Evolutionary conservation across 768 basidiomycete species (phyloP).

Genomic region (Mycena polygramma): DNA sequence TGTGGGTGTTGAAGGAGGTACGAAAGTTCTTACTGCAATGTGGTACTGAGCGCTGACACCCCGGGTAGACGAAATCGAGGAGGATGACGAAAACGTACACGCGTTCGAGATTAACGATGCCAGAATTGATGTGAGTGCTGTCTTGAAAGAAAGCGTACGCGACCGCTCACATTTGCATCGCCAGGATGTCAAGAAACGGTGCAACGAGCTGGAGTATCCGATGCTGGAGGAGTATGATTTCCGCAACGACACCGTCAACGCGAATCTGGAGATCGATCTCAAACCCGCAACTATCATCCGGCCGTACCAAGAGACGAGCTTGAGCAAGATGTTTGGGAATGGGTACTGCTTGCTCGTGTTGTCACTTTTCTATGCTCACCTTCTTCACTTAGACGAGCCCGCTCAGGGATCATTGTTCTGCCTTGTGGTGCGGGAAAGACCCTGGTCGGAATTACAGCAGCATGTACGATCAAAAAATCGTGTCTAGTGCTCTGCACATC

Average conservation of each 20-base stretch:
- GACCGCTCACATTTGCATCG: background rate
- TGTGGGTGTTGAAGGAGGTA: slow-evolving; percentile 93
- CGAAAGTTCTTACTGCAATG: slow-evolving; percentile 35
- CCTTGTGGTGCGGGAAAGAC: slow-evolving; percentile 99
- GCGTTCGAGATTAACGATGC: slow-evolving; percentile 96
- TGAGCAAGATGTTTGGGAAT: slow-evolving; percentile 99
- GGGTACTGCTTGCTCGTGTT: slow-evolving; percentile 66
- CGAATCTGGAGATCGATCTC: slow-evolving; percentile 97
- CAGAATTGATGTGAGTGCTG: slow-evolving; percentile 84
- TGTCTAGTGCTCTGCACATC: slow-evolving; percentile 98
- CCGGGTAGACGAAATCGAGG: slow-evolving; percentile 89
- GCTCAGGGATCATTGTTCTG: slow-evolving; percentile 97
- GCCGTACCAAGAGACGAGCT: slow-evolving; percentile 97
- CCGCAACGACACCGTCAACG: slow-evolving; percentile 94
- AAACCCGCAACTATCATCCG: slow-evolving; percentile 98
- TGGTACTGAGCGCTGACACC: background rate
- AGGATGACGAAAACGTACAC: slow-evolving; percentile 97
- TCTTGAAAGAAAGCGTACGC: slow-evolving; percentile 11
- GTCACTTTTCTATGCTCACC: slow-evolving; percentile 26
- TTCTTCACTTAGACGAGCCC: slow-evolving; percentile 79
- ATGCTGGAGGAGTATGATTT: slow-evolving; percentile 99
- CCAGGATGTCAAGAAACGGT: slow-evolving; percentile 95
- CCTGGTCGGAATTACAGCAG: slow-evolving; percentile 98
- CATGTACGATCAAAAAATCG: slow-evolving; percentile 99
- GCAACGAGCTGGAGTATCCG: slow-evolving; percentile 96